These are phyloP conservation scores for Vaccinium darrowii DNA, from an alignment of 148 eudicot species.

Conservation along the genomic window DNA sequence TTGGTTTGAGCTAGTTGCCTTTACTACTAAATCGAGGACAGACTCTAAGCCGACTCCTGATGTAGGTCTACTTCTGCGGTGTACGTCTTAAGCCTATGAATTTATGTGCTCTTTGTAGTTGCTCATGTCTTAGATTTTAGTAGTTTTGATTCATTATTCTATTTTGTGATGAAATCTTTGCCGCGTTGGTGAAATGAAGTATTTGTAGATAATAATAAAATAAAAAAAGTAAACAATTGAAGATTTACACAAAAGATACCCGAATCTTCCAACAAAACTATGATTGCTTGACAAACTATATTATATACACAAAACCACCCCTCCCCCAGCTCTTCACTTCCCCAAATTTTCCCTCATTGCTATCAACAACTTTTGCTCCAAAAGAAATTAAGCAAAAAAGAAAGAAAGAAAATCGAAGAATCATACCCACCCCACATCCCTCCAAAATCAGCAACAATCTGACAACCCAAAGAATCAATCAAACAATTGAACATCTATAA, in stretches of 20 bases:
- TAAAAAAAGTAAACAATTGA: too few species aligned
- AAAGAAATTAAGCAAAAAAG: neutral
- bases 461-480: neutral
- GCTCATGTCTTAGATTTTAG: too few species aligned
- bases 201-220: too few species aligned
- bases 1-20: too few species aligned
- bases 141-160: too few species aligned
- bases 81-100: too few species aligned
- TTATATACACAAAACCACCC: neutral
- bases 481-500: neutral
- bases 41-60: too few species aligned
- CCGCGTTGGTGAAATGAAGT: too few species aligned
- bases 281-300: neutral
- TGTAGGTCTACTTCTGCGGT: too few species aligned
- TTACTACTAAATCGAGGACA: too few species aligned
- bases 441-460: neutral
- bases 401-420: neutral
- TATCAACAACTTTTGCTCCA: neutral
- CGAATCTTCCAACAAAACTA: neutral
- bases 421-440: slow-evolving; percentile 10
- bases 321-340: neutral
- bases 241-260: neutral
- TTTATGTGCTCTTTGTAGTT: too few species aligned
- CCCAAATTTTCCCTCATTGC: neutral
- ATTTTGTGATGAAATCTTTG: neutral